phyloP scores from a whole-genome alignment of 2,329 filamentous ascomycete species.

The Trichoderma harzianum region DNA sequence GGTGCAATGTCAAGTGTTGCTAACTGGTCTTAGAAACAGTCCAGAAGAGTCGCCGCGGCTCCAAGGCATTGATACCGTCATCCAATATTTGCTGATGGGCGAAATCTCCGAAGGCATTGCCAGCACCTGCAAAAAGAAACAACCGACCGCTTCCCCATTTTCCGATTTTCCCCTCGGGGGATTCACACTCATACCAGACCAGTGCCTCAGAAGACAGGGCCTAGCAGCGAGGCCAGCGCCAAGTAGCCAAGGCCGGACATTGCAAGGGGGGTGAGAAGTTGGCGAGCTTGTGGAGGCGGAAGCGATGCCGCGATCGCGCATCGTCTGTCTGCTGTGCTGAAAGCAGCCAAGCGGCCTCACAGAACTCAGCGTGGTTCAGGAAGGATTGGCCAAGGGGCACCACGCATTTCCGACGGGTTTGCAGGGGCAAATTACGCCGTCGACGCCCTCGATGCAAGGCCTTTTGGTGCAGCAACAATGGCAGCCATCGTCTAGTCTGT shows the following conservation, averaged over 20 bases:
- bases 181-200: not conserved
- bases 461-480: not conserved
- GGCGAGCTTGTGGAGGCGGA: slow-evolving; percentile 1
- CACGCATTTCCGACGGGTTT: slow-evolving; percentile 4
- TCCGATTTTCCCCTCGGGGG: not conserved
- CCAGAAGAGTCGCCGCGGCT: slow-evolving; percentile 16
- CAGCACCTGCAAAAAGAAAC: not conserved
- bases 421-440: slow-evolving; percentile 3
- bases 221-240: not conserved
- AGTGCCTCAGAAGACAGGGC: not conserved
- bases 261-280: not conserved
- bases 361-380: not conserved
- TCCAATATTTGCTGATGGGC: not conserved
- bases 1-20: not conserved
- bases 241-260: not conserved
- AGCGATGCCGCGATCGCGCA: slow-evolving; percentile 7
- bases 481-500: not conserved
- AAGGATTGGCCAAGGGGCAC: slow-evolving; percentile 1
- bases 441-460: slow-evolving; percentile 7
- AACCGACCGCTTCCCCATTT: not conserved
- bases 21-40: not conserved
- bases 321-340: not conserved
- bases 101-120: not conserved
- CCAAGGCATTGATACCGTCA: not conserved
- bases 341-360: not conserved